Percentiles rank a stretch among this genome's conserved stretches.
These are phyloP conservation scores for Monosporascus cannonballus DNA, from an alignment of 2,329 filamentous ascomycete species.

Conservation along the genomic window DNA sequence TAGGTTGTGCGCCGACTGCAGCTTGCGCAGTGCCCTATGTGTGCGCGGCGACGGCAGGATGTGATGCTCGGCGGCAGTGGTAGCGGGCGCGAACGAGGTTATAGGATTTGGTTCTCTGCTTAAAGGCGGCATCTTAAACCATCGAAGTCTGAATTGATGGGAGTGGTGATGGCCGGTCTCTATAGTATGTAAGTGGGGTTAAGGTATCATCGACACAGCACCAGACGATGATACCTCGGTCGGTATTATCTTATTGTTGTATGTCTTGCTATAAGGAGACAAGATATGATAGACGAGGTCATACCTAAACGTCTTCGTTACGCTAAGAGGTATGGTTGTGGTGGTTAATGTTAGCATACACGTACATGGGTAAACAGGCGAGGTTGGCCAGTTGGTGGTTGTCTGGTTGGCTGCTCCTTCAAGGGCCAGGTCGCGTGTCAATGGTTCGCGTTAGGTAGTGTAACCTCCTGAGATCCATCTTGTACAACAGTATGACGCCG, in stretches of 20 bases:
- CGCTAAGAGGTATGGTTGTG: too few relatives aligned
- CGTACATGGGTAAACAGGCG: not conserved
- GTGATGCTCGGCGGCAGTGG: slow-evolving; percentile 41
- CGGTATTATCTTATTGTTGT: too few relatives aligned
- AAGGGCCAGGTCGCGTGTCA: not conserved
- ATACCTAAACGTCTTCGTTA: too few relatives aligned
- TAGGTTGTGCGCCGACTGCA: slow-evolving; percentile 69
- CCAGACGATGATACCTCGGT: too few relatives aligned
- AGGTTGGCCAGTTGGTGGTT: not conserved
- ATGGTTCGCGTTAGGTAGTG: not conserved
- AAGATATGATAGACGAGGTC: too few relatives aligned
- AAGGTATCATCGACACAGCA: too few relatives aligned
- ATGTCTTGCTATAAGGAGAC: too few relatives aligned
- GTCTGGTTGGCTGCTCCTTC: slow-evolving; percentile 1
- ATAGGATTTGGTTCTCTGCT: slow-evolving; percentile 15
- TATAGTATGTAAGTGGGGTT: not conserved
- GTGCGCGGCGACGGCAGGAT: slow-evolving; percentile 57
- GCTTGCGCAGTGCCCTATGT: slow-evolving; percentile 62
- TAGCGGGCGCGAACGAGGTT: slow-evolving; percentile 22
- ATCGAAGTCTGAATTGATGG: not conserved
- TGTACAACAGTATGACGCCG: too few relatives aligned
- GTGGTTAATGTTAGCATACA: too few relatives aligned
- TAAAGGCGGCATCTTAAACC: slow-evolving; percentile 22
- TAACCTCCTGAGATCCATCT: not conserved
- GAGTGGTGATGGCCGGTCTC: not conserved